A percentile compares a stretch with the other conserved stretches of the same genome.
Evolutionary conservation across 2,329 filamentous ascomycete genomes (phyloP).

Genomic region (Dothideomycetes sp.): DNA sequence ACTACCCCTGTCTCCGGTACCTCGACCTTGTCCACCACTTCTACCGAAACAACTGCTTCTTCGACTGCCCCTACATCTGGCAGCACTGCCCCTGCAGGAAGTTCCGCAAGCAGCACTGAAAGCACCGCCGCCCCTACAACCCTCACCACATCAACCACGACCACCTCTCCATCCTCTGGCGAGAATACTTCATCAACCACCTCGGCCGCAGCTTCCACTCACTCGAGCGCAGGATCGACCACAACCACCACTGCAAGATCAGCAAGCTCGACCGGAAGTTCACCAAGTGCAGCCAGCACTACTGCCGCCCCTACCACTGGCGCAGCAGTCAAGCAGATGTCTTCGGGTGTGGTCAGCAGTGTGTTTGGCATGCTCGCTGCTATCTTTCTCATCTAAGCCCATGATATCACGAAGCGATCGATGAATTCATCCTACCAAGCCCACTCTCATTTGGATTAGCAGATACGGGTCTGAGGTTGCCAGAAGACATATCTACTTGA

Average conservation of each 20-base stretch:
- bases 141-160: neutral
- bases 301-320: constrained; percentile 8
- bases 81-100: no score
- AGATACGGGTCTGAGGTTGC: no score
- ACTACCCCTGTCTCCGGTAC: neutral
- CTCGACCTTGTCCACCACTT: neutral
- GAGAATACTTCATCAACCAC: constrained; percentile 1
- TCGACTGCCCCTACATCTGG: neutral
- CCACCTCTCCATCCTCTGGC: neutral
- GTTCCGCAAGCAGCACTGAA: neutral
- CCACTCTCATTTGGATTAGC: no score
- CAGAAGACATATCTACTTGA: no score
- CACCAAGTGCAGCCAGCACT: constrained; percentile 5
- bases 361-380: constrained; percentile 1
- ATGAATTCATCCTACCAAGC: no score
- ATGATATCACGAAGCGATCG: neutral
- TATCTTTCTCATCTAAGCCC: neutral
- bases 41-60: neutral
- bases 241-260: neutral
- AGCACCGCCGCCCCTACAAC: neutral
- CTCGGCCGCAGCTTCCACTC: neutral
- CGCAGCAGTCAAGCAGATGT: constrained; percentile 3
- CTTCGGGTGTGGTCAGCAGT: neutral
- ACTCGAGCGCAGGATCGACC: neutral
- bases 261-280: neutral